Conservation (phyloP, 495 filamentous ascomycete genomes). For the Aspergillus ellipticus region DNA sequence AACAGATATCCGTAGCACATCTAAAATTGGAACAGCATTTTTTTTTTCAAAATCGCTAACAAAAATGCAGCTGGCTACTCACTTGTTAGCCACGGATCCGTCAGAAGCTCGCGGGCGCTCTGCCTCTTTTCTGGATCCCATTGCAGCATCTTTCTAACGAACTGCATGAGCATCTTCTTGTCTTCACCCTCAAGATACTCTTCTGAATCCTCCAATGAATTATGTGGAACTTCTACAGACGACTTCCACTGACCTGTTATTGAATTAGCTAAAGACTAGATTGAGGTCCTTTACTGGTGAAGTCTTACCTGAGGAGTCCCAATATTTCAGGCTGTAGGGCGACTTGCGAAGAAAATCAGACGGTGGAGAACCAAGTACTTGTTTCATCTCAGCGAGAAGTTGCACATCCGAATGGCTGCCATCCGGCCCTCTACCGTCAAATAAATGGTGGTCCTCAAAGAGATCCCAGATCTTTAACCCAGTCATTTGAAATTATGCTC, state of each 20-base stretch:
- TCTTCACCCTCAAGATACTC: constrained; percentile 24
- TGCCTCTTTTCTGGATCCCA: constrained; percentile 33
- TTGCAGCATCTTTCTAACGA: constrained; percentile 30
- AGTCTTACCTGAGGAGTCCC: constrained; percentile 19
- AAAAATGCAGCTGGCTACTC: too few relatives aligned
- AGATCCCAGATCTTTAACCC: not conserved
- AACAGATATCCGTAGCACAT: too few relatives aligned
- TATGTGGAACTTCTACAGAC: constrained; percentile 14
- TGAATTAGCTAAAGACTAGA: constrained; percentile 6
- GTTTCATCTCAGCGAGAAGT: constrained; percentile 34
- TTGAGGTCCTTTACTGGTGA: not conserved
- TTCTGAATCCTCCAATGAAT: constrained; percentile 17
- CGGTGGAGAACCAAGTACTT: constrained; percentile 28
- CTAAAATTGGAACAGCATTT: too few relatives aligned
- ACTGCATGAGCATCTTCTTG: constrained; percentile 26
- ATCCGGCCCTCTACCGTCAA: not conserved
- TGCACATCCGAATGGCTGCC: constrained; percentile 1
- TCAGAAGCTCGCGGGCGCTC: constrained; percentile 28
- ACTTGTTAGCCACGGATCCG: constrained; percentile 27
- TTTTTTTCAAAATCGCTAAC: too few relatives aligned
- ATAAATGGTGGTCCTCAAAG: constrained; percentile 1
- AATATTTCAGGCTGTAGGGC: constrained; percentile 11
- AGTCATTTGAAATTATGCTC: not conserved
- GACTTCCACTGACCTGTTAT: constrained; percentile 19
- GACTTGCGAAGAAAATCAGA: constrained; percentile 17